phyloP scores from a whole-genome alignment of 768 basidiomycete species.

The Rhizopogon salebrosus region DNA sequence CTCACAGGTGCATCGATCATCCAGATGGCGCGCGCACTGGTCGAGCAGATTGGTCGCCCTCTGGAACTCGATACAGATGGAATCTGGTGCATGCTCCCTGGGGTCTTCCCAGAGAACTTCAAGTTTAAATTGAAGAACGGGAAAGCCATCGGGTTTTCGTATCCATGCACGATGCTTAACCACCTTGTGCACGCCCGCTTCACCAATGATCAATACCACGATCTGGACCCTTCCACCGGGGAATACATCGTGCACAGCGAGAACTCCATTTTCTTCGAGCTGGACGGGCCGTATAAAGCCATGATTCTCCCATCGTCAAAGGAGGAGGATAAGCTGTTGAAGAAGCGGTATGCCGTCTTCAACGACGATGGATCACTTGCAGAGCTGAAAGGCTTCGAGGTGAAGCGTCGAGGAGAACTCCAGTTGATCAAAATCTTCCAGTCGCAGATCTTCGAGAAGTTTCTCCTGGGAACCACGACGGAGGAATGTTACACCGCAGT shows the following conservation, averaged over 20 bases:
- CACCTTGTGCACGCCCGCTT: conserved; percentile 94
- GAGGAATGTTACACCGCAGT: conserved; percentile 96
- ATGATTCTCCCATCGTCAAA: conserved; percentile 99
- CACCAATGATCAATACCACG: conserved; percentile 98
- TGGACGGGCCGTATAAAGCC: conserved; percentile 97
- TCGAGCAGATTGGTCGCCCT: conserved; percentile 96
- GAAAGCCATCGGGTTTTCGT: conserved; percentile 85
- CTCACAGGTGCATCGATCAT: conserved; percentile 97
- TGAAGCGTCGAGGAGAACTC: conserved; percentile 94
- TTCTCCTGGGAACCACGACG: conserved; percentile 86
- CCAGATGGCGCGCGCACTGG: conserved; percentile 95
- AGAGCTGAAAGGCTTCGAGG: conserved; percentile 97
- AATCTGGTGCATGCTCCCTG: conserved; percentile 99
- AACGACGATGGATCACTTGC: conserved; percentile 97
- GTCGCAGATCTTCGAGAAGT: conserved; percentile 96
- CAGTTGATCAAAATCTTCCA: conserved; percentile 99
- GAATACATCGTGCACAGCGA: conserved; percentile 85
- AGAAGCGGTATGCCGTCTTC: conserved; percentile 99
- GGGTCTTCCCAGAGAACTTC: conserved; percentile 97
- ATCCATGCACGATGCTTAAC: conserved; percentile 99
- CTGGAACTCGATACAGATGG: conserved; percentile 98
- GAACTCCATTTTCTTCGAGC: conserved; percentile 99
- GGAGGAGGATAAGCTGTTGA: conserved; percentile 96
- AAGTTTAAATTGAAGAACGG: conserved; percentile 86
- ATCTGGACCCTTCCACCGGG: conserved; percentile 79